Evolutionary conservation across 2,329 filamentous ascomycete genomes (phyloP).

Genomic region (Pyricularia sp.): DNA sequence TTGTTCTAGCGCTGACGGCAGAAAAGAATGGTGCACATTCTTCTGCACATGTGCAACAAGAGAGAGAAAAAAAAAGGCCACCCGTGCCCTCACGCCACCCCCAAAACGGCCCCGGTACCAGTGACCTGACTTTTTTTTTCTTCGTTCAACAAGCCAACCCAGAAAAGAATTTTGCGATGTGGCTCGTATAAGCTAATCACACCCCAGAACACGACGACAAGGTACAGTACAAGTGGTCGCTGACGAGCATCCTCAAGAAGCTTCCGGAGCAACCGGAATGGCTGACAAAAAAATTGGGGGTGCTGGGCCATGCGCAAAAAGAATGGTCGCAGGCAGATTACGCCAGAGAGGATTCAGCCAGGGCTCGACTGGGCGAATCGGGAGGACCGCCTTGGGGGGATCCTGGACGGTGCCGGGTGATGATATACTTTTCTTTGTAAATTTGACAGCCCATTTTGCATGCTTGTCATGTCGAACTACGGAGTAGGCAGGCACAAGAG

Average conservation of each 20-base stretch:
- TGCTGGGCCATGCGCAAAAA: neutral
- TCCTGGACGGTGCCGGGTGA: neutral
- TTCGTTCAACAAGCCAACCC: too few relatives aligned
- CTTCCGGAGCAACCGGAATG: neutral
- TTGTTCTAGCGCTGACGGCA: neutral
- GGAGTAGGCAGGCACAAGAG: neutral
- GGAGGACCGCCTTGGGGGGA: neutral
- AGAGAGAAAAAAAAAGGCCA: neutral
- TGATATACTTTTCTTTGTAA: neutral
- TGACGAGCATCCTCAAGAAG: neutral
- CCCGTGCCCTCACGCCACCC: too few relatives aligned
- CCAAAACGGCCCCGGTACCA: too few relatives aligned
- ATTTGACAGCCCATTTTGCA: neutral
- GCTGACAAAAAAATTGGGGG: neutral
- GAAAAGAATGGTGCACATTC: neutral
- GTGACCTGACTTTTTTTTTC: neutral
- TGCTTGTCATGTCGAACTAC: neutral
- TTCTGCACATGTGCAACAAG: too few relatives aligned
- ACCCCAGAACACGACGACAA: neutral
- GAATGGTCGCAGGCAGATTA: neutral
- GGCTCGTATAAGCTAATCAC: neutral
- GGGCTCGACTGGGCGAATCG: neutral
- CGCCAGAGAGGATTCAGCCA: neutral
- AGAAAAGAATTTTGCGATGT: too few relatives aligned
- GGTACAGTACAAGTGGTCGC: neutral